Evolutionary conservation across 2,329 filamentous ascomycete genomes (phyloP), one percentile per base, ranked within the genome.

Genomic region (Lasiodiplodia sp.): DNA sequence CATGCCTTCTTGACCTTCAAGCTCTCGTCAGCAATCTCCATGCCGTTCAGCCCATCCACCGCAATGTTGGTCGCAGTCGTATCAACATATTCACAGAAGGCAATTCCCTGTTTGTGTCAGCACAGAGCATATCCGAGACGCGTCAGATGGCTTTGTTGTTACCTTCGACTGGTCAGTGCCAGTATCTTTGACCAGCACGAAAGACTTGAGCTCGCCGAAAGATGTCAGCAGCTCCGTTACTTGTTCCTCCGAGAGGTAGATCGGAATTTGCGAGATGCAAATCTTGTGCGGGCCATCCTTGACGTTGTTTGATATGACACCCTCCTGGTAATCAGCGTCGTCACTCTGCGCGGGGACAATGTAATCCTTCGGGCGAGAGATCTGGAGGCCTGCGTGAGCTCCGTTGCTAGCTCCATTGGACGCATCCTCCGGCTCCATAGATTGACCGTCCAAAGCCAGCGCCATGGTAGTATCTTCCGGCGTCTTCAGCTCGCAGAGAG

Each of bases 221-320:
- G 94, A 91, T 37, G 92, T 90, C 7, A 99, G 85, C 23, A 99
- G 87, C 82, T 98, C 96, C 51, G 91, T 92, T 8, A 98, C 92
- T 74, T 97, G 94, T 68, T 97, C 94, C 69, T 98, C 96, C 2
- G 89, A 91, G 57, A 99, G 89, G 79, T 96, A 97, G 0, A 87
- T 82, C 0, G 96, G 94, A 68, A 99, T 91, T 77, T 97, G 96
- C 62, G 92, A 89, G 73, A 99, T 90, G 80, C 93, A 93, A 73
- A 99, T 91, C 84, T 99, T 99, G 85, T 97, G 94, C 21, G 94
- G 91, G 3, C 93, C 96, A 78, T 99, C 96, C 11, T 94, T 89
- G 18, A 99, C 96, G 23, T 92, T 83, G 71, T 87, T 91, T 2
- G 93, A 92, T 47, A 97, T 86, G 1, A 92, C 88, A 5, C 92